Evolutionary conservation across 306 rosid genomes (phyloP), one percentile per base, ranked within the genome.

Genomic region (Albizia julibrissin): DNA sequence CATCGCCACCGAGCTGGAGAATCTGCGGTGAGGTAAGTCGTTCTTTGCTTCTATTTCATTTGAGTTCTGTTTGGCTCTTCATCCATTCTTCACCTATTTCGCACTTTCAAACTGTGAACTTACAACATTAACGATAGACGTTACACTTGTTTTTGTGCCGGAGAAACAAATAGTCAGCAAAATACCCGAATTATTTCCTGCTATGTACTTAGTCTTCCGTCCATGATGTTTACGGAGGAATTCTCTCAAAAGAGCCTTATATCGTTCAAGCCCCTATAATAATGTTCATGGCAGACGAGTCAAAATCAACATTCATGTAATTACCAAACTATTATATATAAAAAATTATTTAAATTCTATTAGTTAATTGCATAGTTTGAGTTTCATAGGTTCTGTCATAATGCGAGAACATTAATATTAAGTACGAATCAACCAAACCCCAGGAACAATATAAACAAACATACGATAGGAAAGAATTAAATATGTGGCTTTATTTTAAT

Each of bases 191-290:
- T 77, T 81, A 27, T 78, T 50, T 68, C 97, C 99, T 27, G 98
- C 99, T 72, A 93, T 84, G 82, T 79, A 88, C 77, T 90, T 91
- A 37, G 94, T 65, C 71, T 88, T 95, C 99, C 99, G 93, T 72
- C 81, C 76, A 84, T 67, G 90, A 88, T 85, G 44, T 81, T 81
- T 86, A 8, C 94, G 90, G 84, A 93, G 97, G 81, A 89, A 81
- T 6, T 69, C 86, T 72, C 87, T 89, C 85, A 95, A 76, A 29
- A 93, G 81, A 44, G 79, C 72, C 34, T 85, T 83, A 33, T 84
- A n/a, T 89, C 90, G 59, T 86, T 83, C 24, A 89, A 73, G 42
- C 15, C 83, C 92, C 95, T 91, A 87, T 10, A 72, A 62, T 76
- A 68, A 27, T 27, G 70, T 72, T 18, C 31, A 62, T 43, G 61